Base-by-base conservation (phyloP, 2,329 filamentous ascomycete species). In the Fusarium verrucosum region DNA sequence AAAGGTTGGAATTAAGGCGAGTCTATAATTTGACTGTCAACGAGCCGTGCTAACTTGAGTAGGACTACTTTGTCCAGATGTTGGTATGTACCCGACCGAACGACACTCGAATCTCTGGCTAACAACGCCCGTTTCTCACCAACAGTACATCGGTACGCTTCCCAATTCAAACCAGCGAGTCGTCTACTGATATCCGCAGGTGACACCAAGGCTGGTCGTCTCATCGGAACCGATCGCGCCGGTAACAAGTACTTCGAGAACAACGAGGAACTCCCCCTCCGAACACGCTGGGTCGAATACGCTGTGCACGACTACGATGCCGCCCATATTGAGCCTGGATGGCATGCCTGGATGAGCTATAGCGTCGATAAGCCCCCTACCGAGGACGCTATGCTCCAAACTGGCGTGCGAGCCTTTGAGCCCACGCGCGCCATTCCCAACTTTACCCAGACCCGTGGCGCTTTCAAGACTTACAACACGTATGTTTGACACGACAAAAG, bases 231-330 rank as follows among this genome's bases (percentile, higher is more conserved):
- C 74, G 95, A 99, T 83, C 87, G 89, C 78, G 96, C 89, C 77
- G 96, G 95, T 79, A 99, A 99, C 88, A 98, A 97, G 83, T 99
- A 86, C 85, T 99, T 87, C 78, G 95, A 99, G 85, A 97, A 99
- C 83, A 80, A 87, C 74, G 93, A 98, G 77, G 95, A 99, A 79
- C 85, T 99, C 59, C 95, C 95, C 57, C 93, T 97, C 73, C 91
- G 94, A 74, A 97, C 93, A 71, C 88, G 94, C 84, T 99, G 96
- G 95, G 92, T 99, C 66, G 94, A 98, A 80, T 99, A 96, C 85
- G 94, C 92, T 82, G 85, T 91, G 78, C 84, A 92, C 72, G 92
- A 98, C 78, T 91, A 85, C 75, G 91, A 95, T 73, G 83, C 91
- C 63, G 87, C 87, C 58, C 92, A 97, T 51, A 91, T 97, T 72